Conservation (phyloP, 345 rosid species). For the Mercurialis annua region DNA sequence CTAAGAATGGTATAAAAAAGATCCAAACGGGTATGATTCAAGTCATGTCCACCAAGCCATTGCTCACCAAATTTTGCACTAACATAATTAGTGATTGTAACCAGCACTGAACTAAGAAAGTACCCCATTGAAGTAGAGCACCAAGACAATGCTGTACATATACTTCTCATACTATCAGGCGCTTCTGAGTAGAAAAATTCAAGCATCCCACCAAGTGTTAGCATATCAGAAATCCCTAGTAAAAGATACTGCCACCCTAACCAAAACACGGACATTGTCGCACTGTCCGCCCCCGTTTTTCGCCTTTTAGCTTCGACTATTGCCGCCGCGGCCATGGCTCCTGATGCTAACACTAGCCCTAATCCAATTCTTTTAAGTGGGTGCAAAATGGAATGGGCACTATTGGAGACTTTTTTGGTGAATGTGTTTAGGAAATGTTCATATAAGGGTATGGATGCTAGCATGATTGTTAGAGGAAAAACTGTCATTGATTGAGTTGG, state of each 20-base stretch:
- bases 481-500: slow-evolving; percentile 51
- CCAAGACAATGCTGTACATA: slow-evolving; percentile 53
- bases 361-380: slow-evolving; percentile 47
- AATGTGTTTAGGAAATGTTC: slow-evolving; percentile 22
- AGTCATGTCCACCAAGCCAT: slow-evolving; percentile 48
- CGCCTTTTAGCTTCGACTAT: slow-evolving; percentile 42
- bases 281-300: slow-evolving; percentile 13
- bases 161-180: slow-evolving; percentile 47
- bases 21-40: slow-evolving; percentile 42
- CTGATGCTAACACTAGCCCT: slow-evolving; percentile 46
- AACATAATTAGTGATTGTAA: slow-evolving; percentile 28
- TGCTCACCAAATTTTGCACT: slow-evolving; percentile 30
- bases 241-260: slow-evolving; percentile 45
- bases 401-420: background rate
- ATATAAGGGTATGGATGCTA: slow-evolving; percentile 41
- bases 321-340: slow-evolving; percentile 52
- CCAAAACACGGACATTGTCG: slow-evolving; percentile 50
- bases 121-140: slow-evolving; percentile 51
- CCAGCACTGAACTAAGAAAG: slow-evolving; percentile 51
- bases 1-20: slow-evolving; percentile 42
- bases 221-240: slow-evolving; percentile 50
- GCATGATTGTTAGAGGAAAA: slow-evolving; percentile 42
- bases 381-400: slow-evolving; percentile 20
- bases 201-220: slow-evolving; percentile 60
- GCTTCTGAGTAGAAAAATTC: slow-evolving; percentile 63